Base-by-base conservation (phyloP, 495 filamentous ascomycete species). In the Aspergillus panamensis region DNA sequence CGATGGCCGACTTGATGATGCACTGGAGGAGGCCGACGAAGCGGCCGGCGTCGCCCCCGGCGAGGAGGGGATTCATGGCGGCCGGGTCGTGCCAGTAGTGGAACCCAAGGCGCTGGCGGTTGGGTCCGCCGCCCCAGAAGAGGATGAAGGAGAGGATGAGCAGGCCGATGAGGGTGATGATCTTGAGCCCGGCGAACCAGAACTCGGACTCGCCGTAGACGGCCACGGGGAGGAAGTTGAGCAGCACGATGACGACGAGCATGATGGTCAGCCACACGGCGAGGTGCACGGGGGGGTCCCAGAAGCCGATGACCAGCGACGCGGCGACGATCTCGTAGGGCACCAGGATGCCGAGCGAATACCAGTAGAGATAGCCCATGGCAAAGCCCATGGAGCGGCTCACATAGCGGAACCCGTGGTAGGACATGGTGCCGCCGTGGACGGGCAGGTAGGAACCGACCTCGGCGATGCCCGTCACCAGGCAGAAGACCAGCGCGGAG, bases 161-260 rank as follows among this genome's bases (percentile, higher is more conserved):
- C 61, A 89, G 80, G 35, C 88, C 89, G 48, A 89, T 55, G 55
- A 92, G 83, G 25, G 87, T 90, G 67, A 92, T 74, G 62, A 92
- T 87, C 66, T 94, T 92, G 72, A 92, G 77, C 1, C 78, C 80
- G 12, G 84, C 83, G 63, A 90, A 86, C 67, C 80, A 81, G 71
- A 90, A 89, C 61, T 90, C 87, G 19, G 88, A 77, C 68, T 90
- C 85, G 20, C 86, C 88, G 66, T 87, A 91, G 17, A 82, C 77
- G 7, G 72, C 62, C 13, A 91, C 82, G 2, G 86, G 81, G 25
- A 90, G 76, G 57, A 85, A 80, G 68, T 92, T 90, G 49, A 85
- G 61, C 43, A 68, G 69, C 2, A 87, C 74, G 59, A 91, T 83
- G 21, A 88, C 62, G 21, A 84, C 74, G 63, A 88, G 81, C 69